Percentiles rank a stretch among this genome's conserved stretches.
Evolutionary conservation across 2,329 filamentous ascomycete species (phyloP).

Genomic region (Trematosphaeria pertusa): DNA sequence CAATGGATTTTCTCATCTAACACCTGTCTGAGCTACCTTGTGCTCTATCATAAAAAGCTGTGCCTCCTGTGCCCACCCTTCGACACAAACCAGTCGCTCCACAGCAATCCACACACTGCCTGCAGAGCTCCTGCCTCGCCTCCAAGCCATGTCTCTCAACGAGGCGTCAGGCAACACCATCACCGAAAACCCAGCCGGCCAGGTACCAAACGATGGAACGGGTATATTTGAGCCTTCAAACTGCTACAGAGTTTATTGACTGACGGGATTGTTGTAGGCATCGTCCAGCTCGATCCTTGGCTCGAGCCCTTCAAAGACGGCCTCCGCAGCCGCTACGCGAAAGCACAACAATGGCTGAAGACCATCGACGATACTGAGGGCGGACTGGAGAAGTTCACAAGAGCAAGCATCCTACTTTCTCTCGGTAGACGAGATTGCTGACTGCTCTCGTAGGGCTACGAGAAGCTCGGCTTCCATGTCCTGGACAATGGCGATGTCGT

Average conservation of each 20-base stretch:
- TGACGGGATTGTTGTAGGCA: slow-evolving; percentile 65
- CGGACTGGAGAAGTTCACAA: slow-evolving; percentile 89
- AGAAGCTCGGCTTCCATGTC: slow-evolving; percentile 86
- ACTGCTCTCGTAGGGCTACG: slow-evolving; percentile 70
- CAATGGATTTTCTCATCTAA: slow-evolving; percentile 21
- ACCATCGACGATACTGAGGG: slow-evolving; percentile 84
- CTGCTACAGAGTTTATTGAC: too few species aligned
- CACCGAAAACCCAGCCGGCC: slow-evolving; percentile 53
- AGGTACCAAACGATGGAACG: slow-evolving; percentile 73
- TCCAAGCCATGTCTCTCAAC: slow-evolving; percentile 50
- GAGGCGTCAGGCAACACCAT: slow-evolving; percentile 55
- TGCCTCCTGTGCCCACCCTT: slow-evolving; percentile 1
- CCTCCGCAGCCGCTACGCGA: slow-evolving; percentile 77
- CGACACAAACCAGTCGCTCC: neutral
- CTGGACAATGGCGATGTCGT: slow-evolving; percentile 81
- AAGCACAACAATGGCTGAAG: slow-evolving; percentile 86
- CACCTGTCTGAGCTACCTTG: slow-evolving; percentile 20
- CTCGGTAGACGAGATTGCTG: slow-evolving; percentile 17
- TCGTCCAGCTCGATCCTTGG: slow-evolving; percentile 87
- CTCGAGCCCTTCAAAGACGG: slow-evolving; percentile 82
- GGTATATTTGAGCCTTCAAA: slow-evolving; percentile 58
- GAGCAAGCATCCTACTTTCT: slow-evolving; percentile 57
- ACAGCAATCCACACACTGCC: neutral
- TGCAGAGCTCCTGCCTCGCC: neutral
- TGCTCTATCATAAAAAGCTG: neutral